Base-by-base conservation (phyloP, 148 eudicot species). In the Arbutus unedo region DNA sequence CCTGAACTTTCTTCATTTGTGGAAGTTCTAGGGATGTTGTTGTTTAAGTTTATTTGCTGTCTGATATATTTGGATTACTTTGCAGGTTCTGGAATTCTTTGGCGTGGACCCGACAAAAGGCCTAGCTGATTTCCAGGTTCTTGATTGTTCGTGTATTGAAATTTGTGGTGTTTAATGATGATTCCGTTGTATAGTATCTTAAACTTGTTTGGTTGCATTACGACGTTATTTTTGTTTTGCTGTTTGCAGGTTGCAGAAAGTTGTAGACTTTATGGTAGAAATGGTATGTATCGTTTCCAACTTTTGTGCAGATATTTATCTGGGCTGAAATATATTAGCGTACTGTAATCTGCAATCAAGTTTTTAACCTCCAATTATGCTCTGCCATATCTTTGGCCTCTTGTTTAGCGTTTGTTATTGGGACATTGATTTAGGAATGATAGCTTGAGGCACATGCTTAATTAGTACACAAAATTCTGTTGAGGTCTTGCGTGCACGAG, bases 101-200 rank as follows among this genome's bases (percentile, higher is more conserved):
- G 84, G 80, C 11, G 98, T 94, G 56, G 98, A 96, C 83, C 95
- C 97, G 13, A 21, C 90, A 15, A 96, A 89, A 89, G 98, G 98
- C 74, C 93, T 96, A 51, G 87, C 84, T 62, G 98, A 96, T 79
- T 83, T 85, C 48, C 95, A 96, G 98, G 98, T 95, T 85, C 81
- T 15, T 23, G 18, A 15, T 73, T 16, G 78, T 44, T 73, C 2
- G 16, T 62, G 62, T n/a, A n/a, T 84, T 5, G 11, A 68, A 5
- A 16, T 79, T 47, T 60, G 55, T 18, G 3, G n/a, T 18, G 13
- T 5, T 50, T 64, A 64, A 64, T 64, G 41, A 64, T 11, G 14
- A 25, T 9, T 14, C 11, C 31, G 11, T 3, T 66, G 16, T 67
- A 54, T 25, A 54, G 18, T 16, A 70, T 5, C 19, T 43, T 3